Evolutionary conservation across 305 asterid genomes (phyloP), one percentile per base, ranked within the genome.

Genomic region (Coffea humblotiana): DNA sequence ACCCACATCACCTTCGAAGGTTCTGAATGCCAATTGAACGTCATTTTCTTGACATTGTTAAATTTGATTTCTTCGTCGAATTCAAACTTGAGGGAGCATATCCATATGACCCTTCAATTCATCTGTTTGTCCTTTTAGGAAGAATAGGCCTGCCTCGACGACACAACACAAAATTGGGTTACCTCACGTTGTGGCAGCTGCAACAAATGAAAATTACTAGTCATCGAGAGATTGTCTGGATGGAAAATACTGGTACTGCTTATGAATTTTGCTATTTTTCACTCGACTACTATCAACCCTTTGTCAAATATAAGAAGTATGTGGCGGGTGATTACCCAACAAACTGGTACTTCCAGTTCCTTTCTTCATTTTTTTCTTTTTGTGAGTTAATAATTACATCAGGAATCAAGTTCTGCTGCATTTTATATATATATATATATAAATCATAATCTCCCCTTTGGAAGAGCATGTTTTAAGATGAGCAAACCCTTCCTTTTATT

Each of bases 41-140:
- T 72, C 63, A 10, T n/a, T 27, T 72, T 72, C 77, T 47, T 69
- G 27, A 69, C 51, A 9, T 37, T 0, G 51, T 69, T 40, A 69
- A 69, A 37, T 40, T 69, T 3, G 27, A 1, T 8, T 48, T 74
- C n/a, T 58, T 10, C 6, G 35, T 54, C 32, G 32, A 10, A 32
- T 23, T 48, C 49, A 27, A 66, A 51, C 14, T 66, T 13, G 73
- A n/a, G 73, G 74, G 80, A 65, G 52, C 80, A 66, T 49, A 51
- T 37, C 35, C 71, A 51, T 51, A 66, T 67, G 80, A 68, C 25
- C 15, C 68, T 51, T 77, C 65, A 77, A 52, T 75, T 56, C 48
- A 1, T 66, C 14, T 47, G 21, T 77, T 69, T 12, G 68, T 69
- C 65, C 18, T 56, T 27, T 67, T 48, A 1, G 37, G 7, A 23